Base-by-base conservation (phyloP, 805 yeast species). In the Clavispora fructus region DNA sequence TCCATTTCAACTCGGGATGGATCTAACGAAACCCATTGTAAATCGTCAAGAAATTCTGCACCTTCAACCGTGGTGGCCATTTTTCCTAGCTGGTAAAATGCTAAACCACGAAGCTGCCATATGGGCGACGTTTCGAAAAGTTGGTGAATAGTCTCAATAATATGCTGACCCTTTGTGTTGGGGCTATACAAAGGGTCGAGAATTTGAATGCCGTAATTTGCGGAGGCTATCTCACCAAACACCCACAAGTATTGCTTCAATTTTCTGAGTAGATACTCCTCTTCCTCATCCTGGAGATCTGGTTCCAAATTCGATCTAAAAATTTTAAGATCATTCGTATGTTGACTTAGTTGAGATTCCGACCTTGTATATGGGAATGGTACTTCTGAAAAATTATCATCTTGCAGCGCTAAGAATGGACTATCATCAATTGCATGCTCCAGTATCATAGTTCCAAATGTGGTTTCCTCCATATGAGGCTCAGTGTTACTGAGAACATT, bases 171-270 rank as follows among this genome's bases (percentile, higher is more conserved):
- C 16, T 46, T 57, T 13, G 64, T 44, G 16, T 53, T 51, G 8
- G 55, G 47, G 35, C 52, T 55, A 47, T 61, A 60, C 39, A 62
- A 48, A 3, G 72, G 68, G 44, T 67, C 72, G 8, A 72, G 51
- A 8, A 71, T 51, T 44, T 68, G 72, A 19, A 85, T 80, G 0
- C 97, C 97, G 43, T 75, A 67, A 9, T 77, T 76, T 1, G 89
- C 78, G 0, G 90, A 78, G 1, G 91, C 91, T 28, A 91, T 80
- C 56, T 83, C 82, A 0, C 97, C 97, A 30, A 88, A 72, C 1
- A 95, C 83, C 97, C 97, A 92, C 31, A 92, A 56, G 30, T 85
- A 79, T 10, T 91, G 87, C 58, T 87, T 88, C 25, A 92, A 62
- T 50, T 74, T 75, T 14, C 43, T 48, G 14, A 55, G 28, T 14